A percentile compares a stretch with the other conserved stretches of the same genome.
Evolutionary conservation across 768 basidiomycete species (phyloP).

Genomic region (Mycena pura): DNA sequence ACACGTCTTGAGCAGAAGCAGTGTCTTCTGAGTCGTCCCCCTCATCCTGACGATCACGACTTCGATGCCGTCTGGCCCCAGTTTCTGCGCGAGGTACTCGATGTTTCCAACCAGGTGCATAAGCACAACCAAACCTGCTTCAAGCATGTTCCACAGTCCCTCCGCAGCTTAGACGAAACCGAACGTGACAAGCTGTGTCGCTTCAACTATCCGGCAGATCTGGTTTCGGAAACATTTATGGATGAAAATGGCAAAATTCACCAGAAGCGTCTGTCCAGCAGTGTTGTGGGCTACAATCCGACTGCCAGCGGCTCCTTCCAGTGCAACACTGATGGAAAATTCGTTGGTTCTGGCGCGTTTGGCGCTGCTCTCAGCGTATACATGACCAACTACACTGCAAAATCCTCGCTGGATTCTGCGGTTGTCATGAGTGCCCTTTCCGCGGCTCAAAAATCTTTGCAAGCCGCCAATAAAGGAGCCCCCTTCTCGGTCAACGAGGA

Average conservation of each 20-base stretch:
- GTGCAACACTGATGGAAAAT: too few relatives aligned
- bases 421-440: too few relatives aligned
- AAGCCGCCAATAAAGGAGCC: not conserved
- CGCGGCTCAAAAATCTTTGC: too few relatives aligned
- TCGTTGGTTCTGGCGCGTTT: not conserved
- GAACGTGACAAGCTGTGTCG: not conserved
- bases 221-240: not conserved
- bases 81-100: too few relatives aligned
- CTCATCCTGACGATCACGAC: too few relatives aligned
- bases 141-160: not conserved
- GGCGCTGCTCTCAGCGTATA: not conserved
- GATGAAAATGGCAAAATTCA: not conserved
- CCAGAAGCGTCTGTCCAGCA: not conserved
- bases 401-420: not conserved
- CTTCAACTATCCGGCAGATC: not conserved
- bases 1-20: not conserved
- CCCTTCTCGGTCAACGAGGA: not conserved
- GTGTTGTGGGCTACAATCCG: too few relatives aligned
- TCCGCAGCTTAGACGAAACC: not conserved
- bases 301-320: too few relatives aligned
- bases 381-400: not conserved
- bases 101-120: not conserved
- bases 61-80: too few relatives aligned
- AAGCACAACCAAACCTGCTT: not conserved
- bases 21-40: too few relatives aligned